Percentiles rank a stretch among this genome's conserved stretches.
These are phyloP conservation scores for Gynandropsis gynandra DNA, from an alignment of 345 rosid species.

Conservation along the genomic window DNA sequence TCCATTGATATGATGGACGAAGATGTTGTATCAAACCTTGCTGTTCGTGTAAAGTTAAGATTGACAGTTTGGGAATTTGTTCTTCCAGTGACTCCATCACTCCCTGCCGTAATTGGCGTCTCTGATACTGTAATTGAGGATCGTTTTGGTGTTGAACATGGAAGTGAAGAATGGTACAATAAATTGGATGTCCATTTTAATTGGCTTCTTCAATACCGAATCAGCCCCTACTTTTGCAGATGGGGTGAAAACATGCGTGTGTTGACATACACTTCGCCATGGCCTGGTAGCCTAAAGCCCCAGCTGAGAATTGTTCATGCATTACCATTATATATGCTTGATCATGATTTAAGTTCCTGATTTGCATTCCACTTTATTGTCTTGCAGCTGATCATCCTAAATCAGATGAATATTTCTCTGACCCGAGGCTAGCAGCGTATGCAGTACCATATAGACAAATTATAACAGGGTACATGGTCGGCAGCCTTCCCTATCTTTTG, in stretches of 20 bases:
- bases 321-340: constrained; percentile 1
- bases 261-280: constrained; percentile 88
- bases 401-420: constrained; percentile 80
- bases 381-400: constrained; percentile 79
- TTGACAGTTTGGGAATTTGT: constrained; percentile 92
- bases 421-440: constrained; percentile 87
- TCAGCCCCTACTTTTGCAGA: constrained; percentile 90
- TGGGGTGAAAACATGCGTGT: constrained; percentile 97
- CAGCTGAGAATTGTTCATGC: constrained; percentile 4
- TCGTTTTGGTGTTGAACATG: constrained; percentile 82
- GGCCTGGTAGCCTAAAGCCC: constrained; percentile 64
- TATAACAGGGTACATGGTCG: constrained; percentile 48
- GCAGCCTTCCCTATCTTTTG: constrained; percentile 27
- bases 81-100: constrained; percentile 87
- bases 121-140: constrained; percentile 98
- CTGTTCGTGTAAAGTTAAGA: constrained; percentile 66
- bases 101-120: constrained; percentile 97
- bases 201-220: constrained; percentile 91
- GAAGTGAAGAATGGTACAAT: constrained; percentile 74
- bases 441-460: constrained; percentile 72
- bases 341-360: constrained; percentile 14
- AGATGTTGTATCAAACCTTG: constrained; percentile 77
- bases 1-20: constrained; percentile 85
- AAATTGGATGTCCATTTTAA: constrained; percentile 77
- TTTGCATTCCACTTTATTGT: constrained; percentile 13